Conservation (phyloP, 177 flowering plant genomes). For the Vitis hybrid region DNA sequence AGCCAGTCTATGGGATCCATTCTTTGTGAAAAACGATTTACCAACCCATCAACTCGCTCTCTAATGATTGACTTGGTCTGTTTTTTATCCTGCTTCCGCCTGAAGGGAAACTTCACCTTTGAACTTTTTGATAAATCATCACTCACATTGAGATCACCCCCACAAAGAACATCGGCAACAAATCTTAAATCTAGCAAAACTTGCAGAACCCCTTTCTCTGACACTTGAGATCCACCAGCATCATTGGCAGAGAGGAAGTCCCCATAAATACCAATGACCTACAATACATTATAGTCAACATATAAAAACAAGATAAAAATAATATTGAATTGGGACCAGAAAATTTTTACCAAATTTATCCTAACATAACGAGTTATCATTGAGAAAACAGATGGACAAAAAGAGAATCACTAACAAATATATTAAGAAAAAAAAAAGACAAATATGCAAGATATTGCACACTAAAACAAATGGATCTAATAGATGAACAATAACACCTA, state of each 20-base stretch:
- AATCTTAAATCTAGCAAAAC: conserved; percentile 80
- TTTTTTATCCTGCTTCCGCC: conserved; percentile 59
- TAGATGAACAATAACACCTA: too few species aligned
- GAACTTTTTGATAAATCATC: conserved; percentile 43
- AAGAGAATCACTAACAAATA: not conserved
- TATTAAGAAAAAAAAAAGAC: not conserved
- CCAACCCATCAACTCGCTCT: conserved; percentile 47
- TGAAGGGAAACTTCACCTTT: conserved; percentile 42
- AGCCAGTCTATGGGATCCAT: conserved; percentile 99
- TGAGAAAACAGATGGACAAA: not conserved
- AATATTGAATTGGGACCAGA: not conserved
- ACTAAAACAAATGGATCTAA: not conserved
- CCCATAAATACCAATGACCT: conserved; percentile 69
- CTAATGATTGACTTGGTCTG: conserved; percentile 41
- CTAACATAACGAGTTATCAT: not conserved
- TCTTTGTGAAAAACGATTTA: conserved; percentile 61
- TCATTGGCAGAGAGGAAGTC: conserved; percentile 56
- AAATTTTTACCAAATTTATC: not conserved
- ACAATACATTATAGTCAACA: conserved; percentile 2
- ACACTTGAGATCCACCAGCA: conserved; percentile 43
- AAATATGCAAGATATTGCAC: not conserved
- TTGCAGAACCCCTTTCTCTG: conserved; percentile 91
- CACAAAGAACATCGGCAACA: conserved; percentile 74
- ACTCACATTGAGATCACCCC: conserved; percentile 52
- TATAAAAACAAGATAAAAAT: conserved; percentile 1